Conservation (phyloP, 345 rosid genomes). For the Lumnitzera littorea region DNA sequence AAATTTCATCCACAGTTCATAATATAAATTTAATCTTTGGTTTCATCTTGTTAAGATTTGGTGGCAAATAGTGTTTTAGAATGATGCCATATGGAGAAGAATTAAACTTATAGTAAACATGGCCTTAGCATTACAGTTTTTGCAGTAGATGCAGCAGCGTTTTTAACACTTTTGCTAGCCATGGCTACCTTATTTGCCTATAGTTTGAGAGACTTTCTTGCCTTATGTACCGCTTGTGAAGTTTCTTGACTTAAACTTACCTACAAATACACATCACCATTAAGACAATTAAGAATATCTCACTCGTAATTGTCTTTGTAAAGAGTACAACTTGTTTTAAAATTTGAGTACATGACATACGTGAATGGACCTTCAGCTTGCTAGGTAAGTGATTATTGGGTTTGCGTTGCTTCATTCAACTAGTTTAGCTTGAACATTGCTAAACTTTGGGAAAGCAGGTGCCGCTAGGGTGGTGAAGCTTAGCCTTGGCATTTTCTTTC, state of each 20-base stretch:
- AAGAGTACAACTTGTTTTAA: too few species aligned
- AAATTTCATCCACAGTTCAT: background rate
- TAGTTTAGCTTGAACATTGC: conserved; percentile 3
- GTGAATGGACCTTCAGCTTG: conserved; percentile 11
- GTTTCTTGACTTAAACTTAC: conserved; percentile 12
- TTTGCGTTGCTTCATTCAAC: background rate
- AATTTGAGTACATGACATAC: background rate
- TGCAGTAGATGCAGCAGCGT: conserved; percentile 17
- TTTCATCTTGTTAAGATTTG: too few species aligned
- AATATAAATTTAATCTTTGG: too few species aligned
- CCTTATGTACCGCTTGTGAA: conserved; percentile 3
- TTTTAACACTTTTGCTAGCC: conserved; percentile 11
- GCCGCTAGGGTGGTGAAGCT: background rate
- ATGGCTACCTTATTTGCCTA: conserved; percentile 12
- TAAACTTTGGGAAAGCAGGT: background rate
- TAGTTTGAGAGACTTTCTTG: conserved; percentile 15
- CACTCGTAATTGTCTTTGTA: too few species aligned
- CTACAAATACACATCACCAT: background rate
- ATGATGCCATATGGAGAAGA: too few species aligned
- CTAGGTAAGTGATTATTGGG: background rate
- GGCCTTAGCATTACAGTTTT: conserved; percentile 9
- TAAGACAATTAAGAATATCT: too few species aligned
- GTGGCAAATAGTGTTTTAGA: too few species aligned
- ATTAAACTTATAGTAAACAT: too few species aligned
- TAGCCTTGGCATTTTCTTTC: conserved; percentile 10